phyloP scores from a whole-genome alignment of 1,139 yeast species.

The Sugiyamaella neomexicana region DNA sequence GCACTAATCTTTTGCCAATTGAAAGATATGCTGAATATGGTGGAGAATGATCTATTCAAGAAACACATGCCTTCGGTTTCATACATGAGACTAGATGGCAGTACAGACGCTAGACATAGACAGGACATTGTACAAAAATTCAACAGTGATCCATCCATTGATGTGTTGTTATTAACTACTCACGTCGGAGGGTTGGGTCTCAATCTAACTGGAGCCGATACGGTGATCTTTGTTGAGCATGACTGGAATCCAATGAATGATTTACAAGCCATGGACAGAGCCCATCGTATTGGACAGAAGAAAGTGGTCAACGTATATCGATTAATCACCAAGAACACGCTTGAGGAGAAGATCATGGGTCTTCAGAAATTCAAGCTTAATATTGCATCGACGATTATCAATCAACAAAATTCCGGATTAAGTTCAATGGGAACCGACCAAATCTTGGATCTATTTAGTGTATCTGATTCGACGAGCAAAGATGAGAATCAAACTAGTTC shows the following conservation, averaged over 20 bases:
- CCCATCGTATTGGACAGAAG: slow-evolving; percentile 96
- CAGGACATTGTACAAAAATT: slow-evolving; percentile 89
- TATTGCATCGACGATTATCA: slow-evolving; percentile 92
- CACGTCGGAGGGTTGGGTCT: slow-evolving; percentile 98
- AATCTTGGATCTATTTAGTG: slow-evolving; percentile 83
- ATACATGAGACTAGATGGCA: slow-evolving; percentile 92
- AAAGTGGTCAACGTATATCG: slow-evolving; percentile 95
- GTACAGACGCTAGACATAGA: slow-evolving; percentile 89
- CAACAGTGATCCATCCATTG: slow-evolving; percentile 96
- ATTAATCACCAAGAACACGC: slow-evolving; percentile 84
- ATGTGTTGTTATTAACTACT: slow-evolving; percentile 85
- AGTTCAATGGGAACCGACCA: slow-evolving; percentile 97
- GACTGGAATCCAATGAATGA: slow-evolving; percentile 99
- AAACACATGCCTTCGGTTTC: slow-evolving; percentile 89
- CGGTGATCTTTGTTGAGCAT: slow-evolving; percentile 97
- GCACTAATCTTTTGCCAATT: slow-evolving; percentile 94
- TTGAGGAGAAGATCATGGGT: slow-evolving; percentile 98
- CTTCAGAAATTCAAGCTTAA: slow-evolving; percentile 96
- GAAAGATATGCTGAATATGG: slow-evolving; percentile 97
- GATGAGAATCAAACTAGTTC: slow-evolving; percentile 43
- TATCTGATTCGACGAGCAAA: slow-evolving; percentile 46
- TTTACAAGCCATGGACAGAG: slow-evolving; percentile 98
- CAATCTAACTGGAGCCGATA: slow-evolving; percentile 97
- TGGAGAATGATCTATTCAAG: slow-evolving; percentile 81
- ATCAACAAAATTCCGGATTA: slow-evolving; percentile 93